Evolutionary conservation across 192 early-diverging fungal species (phyloP), one percentile per base, ranked within the genome.

Genomic region (Piromyces sp.): DNA sequence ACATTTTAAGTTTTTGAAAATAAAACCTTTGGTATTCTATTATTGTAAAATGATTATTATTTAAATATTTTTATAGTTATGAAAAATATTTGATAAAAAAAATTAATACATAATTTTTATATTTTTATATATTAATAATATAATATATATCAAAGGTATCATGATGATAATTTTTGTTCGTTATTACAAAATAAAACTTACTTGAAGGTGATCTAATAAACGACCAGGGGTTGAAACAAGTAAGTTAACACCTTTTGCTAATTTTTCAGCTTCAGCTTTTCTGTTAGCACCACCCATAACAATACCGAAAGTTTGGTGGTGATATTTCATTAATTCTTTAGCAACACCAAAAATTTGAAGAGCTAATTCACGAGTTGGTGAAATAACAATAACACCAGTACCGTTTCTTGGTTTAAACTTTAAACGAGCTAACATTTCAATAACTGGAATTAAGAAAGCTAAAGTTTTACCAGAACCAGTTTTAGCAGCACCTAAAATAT

Each of bases 301-400:
- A 84, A 99, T 95, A 79, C 98, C 98, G 86, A 96, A 98, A 15
- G 98, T 99, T 85, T 98, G 95, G 80, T 94, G 92, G 85, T 99
- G 98, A 88, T 94, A 93, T 86, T 94, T 94, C 83, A 96, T 85
- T 80, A 99, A 89, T 42, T 99, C 96, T 81, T 96, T 96, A 29
- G 95, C 96, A 29, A 99, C 98, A 17, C 98, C 97, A 89, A 97
- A 96, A 84, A 98, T 98, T 87, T 99, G 98, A 81, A 99, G 89
- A 30, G 98, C 98, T 82, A 99, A 91, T 88, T 99, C 98, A 83
- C 98, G 93, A 79, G 98, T 99, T 36, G 98, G 98, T 13, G 98
- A 95, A 79, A 99, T 96, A 81, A 99, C 92, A 79, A 99, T 87
- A 13, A 94, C 92, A 80, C 97, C 97, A 0, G 98, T 98, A 92